Conservation (phyloP, 2,329 filamentous ascomycete genomes). For the Fusarium xyrophilum region DNA sequence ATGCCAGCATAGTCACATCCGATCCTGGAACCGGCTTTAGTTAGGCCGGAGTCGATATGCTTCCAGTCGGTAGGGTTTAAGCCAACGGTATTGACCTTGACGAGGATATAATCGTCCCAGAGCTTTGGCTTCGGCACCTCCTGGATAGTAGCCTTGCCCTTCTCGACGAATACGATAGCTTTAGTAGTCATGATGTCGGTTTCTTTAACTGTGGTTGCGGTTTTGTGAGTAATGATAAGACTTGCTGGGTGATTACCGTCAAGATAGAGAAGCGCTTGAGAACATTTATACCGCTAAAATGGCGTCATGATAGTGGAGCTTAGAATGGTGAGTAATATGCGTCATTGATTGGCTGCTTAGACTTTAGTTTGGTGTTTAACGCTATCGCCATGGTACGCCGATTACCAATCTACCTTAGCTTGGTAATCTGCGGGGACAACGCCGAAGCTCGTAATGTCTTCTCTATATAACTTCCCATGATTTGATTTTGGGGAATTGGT, state of each 20-base stretch:
- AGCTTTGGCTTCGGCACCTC: slow-evolving; percentile 6
- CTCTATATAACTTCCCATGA: neutral
- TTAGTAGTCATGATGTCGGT: slow-evolving; percentile 5
- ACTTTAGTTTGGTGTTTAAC: neutral
- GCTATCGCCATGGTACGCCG: neutral
- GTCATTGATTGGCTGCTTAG: neutral
- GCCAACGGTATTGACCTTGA: slow-evolving; percentile 45
- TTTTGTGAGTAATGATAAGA: neutral
- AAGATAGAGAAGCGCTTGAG: neutral
- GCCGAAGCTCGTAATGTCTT: neutral
- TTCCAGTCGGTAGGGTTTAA: slow-evolving; percentile 49
- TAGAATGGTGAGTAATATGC: neutral
- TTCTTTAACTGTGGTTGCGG: neutral
- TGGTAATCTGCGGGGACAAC: neutral
- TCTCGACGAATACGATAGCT: slow-evolving; percentile 6
- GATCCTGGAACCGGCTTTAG: slow-evolving; percentile 28
- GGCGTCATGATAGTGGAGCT: neutral
- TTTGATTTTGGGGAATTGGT: neutral
- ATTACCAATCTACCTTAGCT: slow-evolving; percentile 7
- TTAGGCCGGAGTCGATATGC: slow-evolving; percentile 32
- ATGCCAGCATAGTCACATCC: slow-evolving; percentile 58
- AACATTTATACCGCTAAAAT: neutral
- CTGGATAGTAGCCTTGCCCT: slow-evolving; percentile 7
- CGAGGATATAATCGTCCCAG: slow-evolving; percentile 40
- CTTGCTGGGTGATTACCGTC: neutral